Evolutionary conservation across 1,284 basidiomycete genomes (phyloP).

Genomic region (Retiboletus flavoniger): DNA sequence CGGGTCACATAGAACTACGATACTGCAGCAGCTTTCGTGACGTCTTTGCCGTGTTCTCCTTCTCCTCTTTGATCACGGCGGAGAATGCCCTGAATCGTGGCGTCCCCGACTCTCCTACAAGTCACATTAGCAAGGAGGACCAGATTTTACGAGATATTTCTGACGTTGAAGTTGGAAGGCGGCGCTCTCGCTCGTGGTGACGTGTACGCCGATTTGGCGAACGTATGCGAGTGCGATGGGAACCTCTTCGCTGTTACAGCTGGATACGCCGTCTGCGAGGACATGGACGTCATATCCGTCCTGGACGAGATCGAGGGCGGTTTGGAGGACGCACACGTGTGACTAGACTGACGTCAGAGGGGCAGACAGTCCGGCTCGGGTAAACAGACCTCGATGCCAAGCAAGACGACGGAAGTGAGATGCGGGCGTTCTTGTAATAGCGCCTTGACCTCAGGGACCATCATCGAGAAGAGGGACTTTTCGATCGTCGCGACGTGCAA

Average conservation of each 20-base stretch:
- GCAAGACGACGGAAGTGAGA: conserved; percentile 66
- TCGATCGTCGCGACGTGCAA: conserved; percentile 61
- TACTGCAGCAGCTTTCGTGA: conserved; percentile 33
- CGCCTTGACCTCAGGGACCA: conserved; percentile 61
- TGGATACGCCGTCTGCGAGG: conserved; percentile 83
- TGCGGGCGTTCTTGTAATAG: conserved; percentile 50
- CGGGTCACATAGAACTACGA: conserved; percentile 27
- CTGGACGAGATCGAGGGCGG: conserved; percentile 64
- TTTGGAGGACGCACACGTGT: conserved; percentile 89
- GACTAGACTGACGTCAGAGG: conserved; percentile 47
- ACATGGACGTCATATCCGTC: conserved; percentile 62
- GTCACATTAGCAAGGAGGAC: conserved; percentile 15
- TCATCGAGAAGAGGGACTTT: conserved; percentile 85
- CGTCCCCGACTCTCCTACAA: conserved; percentile 59
- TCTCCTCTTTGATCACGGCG: conserved; percentile 74
- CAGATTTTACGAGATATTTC: conserved; percentile 19
- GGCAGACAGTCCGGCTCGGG: not conserved
- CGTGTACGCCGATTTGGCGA: conserved; percentile 70
- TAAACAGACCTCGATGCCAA: conserved; percentile 77
- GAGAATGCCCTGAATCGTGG: conserved; percentile 77
- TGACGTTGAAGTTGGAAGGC: conserved; percentile 74
- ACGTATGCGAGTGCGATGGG: conserved; percentile 64
- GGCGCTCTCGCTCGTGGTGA: conserved; percentile 81
- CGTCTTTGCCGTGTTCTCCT: conserved; percentile 53
- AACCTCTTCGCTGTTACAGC: conserved; percentile 72